Percentiles rank a stretch among this genome's conserved stretches.
Evolutionary conservation across 2,329 filamentous ascomycete species (phyloP).

Genomic region (Penicillium psychrosexuale): DNA sequence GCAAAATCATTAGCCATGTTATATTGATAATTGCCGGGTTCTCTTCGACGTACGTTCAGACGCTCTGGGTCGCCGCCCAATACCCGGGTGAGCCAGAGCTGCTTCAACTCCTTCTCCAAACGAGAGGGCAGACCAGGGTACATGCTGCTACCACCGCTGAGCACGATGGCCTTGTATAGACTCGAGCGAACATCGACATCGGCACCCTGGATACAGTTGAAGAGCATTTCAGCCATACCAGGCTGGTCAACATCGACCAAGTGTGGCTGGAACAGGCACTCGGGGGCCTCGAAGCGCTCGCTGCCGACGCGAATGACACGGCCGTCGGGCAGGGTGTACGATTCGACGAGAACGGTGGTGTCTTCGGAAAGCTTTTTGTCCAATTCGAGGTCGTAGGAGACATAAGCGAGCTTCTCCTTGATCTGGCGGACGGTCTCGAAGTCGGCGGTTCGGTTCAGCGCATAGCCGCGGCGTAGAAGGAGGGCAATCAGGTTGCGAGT

Average conservation of each 20-base stretch:
- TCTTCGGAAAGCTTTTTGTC: slow-evolving; percentile 96
- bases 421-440: slow-evolving; percentile 99
- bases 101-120: slow-evolving; percentile 97
- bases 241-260: slow-evolving; percentile 96
- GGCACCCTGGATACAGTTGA: slow-evolving; percentile 96
- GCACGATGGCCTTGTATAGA: slow-evolving; percentile 94
- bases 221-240: slow-evolving; percentile 93
- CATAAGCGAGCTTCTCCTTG: slow-evolving; percentile 99
- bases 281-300: slow-evolving; percentile 95
- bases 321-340: slow-evolving; percentile 94
- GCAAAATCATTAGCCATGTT: slow-evolving; percentile 12
- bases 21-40: not conserved
- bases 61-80: slow-evolving; percentile 88
- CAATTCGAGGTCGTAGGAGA: slow-evolving; percentile 94
- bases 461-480: slow-evolving; percentile 88
- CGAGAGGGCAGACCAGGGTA: slow-evolving; percentile 93
- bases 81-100: slow-evolving; percentile 92
- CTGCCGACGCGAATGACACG: slow-evolving; percentile 94
- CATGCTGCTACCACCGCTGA: slow-evolving; percentile 97
- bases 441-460: slow-evolving; percentile 95
- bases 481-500: slow-evolving; percentile 98
- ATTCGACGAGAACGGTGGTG: slow-evolving; percentile 94
- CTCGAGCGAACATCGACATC: slow-evolving; percentile 93
- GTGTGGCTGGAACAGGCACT: slow-evolving; percentile 98
- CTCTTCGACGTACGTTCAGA: slow-evolving; percentile 58